A percentile compares a stretch with the other conserved stretches of the same genome.
Evolutionary conservation across 2,329 filamentous ascomycete species (phyloP).

Genomic region (Neoarthrinium moseri): DNA sequence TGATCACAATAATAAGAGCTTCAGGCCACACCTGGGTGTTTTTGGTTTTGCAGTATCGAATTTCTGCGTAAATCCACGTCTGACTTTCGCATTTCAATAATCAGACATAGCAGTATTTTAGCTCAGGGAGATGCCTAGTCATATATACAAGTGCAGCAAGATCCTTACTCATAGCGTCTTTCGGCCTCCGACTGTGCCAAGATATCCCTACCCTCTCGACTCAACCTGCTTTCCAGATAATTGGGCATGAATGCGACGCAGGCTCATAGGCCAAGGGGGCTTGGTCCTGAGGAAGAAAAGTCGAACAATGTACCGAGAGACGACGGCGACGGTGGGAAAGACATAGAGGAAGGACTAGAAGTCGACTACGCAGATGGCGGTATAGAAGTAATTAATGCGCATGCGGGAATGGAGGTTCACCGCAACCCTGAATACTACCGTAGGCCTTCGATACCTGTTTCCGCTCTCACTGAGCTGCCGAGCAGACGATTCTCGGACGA

Average conservation of each 20-base stretch:
- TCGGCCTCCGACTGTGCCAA: slow-evolving; percentile 1
- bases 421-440: neutral
- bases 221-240: neutral
- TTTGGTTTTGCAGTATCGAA: neutral
- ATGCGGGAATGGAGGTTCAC: slow-evolving; percentile 8
- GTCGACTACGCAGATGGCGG: neutral
- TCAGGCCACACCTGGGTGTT: neutral
- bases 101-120: neutral
- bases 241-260: neutral
- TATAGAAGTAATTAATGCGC: slow-evolving; percentile 5
- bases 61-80: neutral
- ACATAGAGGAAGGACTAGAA: neutral
- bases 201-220: neutral
- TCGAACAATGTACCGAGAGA: neutral
- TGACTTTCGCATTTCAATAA: neutral
- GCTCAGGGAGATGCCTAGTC: neutral
- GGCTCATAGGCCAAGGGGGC: neutral
- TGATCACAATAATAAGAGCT: too few relatives aligned
- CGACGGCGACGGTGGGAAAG: neutral
- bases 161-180: slow-evolving; percentile 8
- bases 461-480: neutral
- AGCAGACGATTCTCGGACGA: neutral
- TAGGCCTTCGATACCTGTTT: neutral
- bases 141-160: slow-evolving; percentile 4
- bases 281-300: neutral